Evolutionary conservation across 2,329 filamentous ascomycete genomes (phyloP).

Genomic region (Aspergillus fumigatus): DNA sequence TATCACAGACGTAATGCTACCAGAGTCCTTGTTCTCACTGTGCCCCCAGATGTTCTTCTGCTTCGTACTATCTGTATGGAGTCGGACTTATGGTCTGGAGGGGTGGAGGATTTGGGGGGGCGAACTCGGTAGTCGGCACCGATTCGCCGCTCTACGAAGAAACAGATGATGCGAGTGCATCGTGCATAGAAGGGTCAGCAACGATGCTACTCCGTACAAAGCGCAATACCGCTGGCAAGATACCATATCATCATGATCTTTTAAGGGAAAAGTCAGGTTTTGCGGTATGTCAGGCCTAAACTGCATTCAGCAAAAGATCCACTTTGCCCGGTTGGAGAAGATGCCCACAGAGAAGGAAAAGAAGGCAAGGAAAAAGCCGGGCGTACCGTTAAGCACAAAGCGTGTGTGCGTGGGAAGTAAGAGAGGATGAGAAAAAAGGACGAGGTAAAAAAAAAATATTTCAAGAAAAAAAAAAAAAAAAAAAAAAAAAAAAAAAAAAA

Average conservation of each 20-base stretch:
- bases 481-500: slow-evolving; percentile 7
- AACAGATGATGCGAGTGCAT: neutral
- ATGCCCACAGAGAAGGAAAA: slow-evolving; percentile 9
- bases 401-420: slow-evolving; percentile 9
- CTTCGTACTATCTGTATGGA: neutral
- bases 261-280: slow-evolving; percentile 18
- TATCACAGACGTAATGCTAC: neutral
- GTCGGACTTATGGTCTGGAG: neutral
- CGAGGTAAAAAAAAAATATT: slow-evolving; percentile 4
- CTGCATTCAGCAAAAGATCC: slow-evolving; percentile 6
- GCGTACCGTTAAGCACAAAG: slow-evolving; percentile 18
- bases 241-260: slow-evolving; percentile 13
- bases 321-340: slow-evolving; percentile 8
- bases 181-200: neutral
- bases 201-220: neutral
- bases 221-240: slow-evolving; percentile 4
- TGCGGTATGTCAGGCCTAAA: slow-evolving; percentile 9
- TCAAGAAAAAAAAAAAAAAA: slow-evolving; percentile 7
- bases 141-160: neutral
- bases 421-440: slow-evolving; percentile 5
- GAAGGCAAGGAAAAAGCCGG: slow-evolving; percentile 7
- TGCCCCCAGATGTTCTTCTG: neutral
- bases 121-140: neutral
- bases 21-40: neutral
- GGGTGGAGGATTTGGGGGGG: neutral